These are phyloP conservation scores for Hypoxylon sp. DNA, from an alignment of 2,329 filamentous ascomycete genomes.

Conservation along the genomic window DNA sequence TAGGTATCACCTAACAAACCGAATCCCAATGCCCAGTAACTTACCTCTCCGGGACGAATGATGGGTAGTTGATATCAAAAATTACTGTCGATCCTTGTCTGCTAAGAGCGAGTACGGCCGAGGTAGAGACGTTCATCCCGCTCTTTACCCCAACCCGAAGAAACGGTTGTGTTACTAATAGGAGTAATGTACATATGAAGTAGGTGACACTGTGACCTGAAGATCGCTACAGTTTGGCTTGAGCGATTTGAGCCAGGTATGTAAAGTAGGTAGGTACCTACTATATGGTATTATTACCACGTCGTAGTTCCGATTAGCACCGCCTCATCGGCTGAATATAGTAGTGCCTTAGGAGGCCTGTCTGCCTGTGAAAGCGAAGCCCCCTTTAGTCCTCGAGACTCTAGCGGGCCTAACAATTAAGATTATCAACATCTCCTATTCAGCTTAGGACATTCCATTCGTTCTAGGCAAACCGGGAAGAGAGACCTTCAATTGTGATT, in stretches of 20 bases:
- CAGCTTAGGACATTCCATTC: constrained; percentile 33
- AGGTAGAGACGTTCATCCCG: constrained; percentile 46
- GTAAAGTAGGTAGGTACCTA: constrained; percentile 9
- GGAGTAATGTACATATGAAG: constrained; percentile 34
- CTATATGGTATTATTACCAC: constrained; percentile 25
- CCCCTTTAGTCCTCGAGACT: constrained; percentile 15
- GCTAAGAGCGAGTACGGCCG: constrained; percentile 37
- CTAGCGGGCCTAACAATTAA: constrained; percentile 13
- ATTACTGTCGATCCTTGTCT: constrained; percentile 24
- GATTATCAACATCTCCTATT: constrained; percentile 19
- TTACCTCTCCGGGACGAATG: constrained; percentile 26
- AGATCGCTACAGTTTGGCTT: constrained; percentile 31
- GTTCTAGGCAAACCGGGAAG: constrained; percentile 21
- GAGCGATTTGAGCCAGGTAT: constrained; percentile 38
- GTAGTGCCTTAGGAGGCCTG: constrained; percentile 13
- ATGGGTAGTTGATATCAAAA: constrained; percentile 30
- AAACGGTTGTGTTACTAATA: constrained; percentile 40
- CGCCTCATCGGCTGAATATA: constrained; percentile 38
- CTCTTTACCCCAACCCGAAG: constrained; percentile 41
- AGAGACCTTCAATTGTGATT: constrained; percentile 38
- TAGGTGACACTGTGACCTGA: constrained; percentile 46
- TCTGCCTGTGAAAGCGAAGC: constrained; percentile 16
- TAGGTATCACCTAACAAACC: constrained; percentile 21
- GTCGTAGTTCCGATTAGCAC: constrained; percentile 40
- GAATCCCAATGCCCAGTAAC: constrained; percentile 12